phyloP scores from a whole-genome alignment of 805 yeast species.

The Kodamaea kakaduensis region DNA sequence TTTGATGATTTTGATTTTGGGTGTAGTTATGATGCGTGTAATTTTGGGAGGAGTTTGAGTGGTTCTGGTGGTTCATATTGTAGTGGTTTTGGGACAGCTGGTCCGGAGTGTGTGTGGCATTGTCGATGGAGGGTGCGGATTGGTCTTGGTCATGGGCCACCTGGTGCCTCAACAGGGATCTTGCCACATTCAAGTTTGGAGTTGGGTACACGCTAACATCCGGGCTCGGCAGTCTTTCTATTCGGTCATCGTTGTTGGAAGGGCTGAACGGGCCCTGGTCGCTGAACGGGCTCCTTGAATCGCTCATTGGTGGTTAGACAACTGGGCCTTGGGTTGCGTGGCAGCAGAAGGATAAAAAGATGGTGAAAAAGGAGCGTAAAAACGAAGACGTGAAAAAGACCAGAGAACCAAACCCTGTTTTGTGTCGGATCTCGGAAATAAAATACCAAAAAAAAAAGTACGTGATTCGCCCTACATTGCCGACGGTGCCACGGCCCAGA shows the following conservation, averaged over 20 bases:
- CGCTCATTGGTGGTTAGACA: slow-evolving; percentile 2
- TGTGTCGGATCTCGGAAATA: too few species aligned
- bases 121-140: too few species aligned
- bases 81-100: too few species aligned
- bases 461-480: too few species aligned
- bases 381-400: background rate
- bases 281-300: slow-evolving; percentile 3
- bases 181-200: slow-evolving; percentile 1
- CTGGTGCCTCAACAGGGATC: slow-evolving; percentile 1
- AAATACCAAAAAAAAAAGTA: too few species aligned
- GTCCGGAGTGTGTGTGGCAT: too few species aligned
- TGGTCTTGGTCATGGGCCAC: background rate
- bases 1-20: too few species aligned
- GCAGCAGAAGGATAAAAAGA: background rate
- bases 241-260: background rate
- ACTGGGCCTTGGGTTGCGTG: background rate
- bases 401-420: too few species aligned
- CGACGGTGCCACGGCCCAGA: too few species aligned
- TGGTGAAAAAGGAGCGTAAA: slow-evolving; percentile 1
- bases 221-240: slow-evolving; percentile 1
- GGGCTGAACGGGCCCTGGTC: slow-evolving; percentile 3
- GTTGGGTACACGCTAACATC: slow-evolving; percentile 1
- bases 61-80: too few species aligned
- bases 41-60: too few species aligned
- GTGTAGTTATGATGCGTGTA: too few species aligned